A percentile compares a stretch with the other conserved stretches of the same genome.
Evolutionary conservation across 1,284 basidiomycete genomes (phyloP).

Genomic region (Anthracocystis panici-leucophaei): DNA sequence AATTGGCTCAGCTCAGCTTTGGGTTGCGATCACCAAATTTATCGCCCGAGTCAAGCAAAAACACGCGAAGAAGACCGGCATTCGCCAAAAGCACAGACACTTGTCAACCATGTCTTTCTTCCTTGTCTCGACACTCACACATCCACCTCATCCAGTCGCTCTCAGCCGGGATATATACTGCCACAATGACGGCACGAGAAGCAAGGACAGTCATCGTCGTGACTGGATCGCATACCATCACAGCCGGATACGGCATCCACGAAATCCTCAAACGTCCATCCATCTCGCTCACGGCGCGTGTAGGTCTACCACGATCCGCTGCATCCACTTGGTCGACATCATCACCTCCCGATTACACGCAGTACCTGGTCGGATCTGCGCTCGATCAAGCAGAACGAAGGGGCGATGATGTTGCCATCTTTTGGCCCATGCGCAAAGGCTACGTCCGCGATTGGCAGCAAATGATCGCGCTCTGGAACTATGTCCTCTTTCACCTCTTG

Average conservation of each 20-base stretch:
- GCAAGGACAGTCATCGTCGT: slow-evolving; percentile 84
- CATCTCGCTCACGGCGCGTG: slow-evolving; percentile 71
- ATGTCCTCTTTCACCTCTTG: slow-evolving; percentile 82
- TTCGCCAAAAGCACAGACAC: slow-evolving; percentile 32
- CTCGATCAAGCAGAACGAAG: slow-evolving; percentile 82
- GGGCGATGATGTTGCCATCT: slow-evolving; percentile 79
- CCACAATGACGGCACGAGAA: slow-evolving; percentile 74
- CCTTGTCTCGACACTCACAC: not conserved
- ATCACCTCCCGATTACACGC: slow-evolving; percentile 38
- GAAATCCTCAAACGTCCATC: slow-evolving; percentile 82
- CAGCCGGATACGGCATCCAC: slow-evolving; percentile 82
- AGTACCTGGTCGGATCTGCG: slow-evolving; percentile 85
- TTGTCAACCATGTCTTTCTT: not conserved
- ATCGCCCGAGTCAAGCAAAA: slow-evolving; percentile 24
- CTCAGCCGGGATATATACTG: not conserved
- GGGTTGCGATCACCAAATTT: slow-evolving; percentile 40
- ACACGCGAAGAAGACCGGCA: slow-evolving; percentile 36
- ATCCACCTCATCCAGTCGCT: too few species aligned
- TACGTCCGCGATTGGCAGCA: slow-evolving; percentile 86
- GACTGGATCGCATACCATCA: slow-evolving; percentile 79
- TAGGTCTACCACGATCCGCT: slow-evolving; percentile 38
- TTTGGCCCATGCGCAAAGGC: slow-evolving; percentile 86
- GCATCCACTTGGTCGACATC: slow-evolving; percentile 26
- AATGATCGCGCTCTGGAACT: slow-evolving; percentile 88
- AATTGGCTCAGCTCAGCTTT: slow-evolving; percentile 29